Evolutionary conservation across 805 yeast species (phyloP).

Genomic region (Teunomyces funiuensis): DNA sequence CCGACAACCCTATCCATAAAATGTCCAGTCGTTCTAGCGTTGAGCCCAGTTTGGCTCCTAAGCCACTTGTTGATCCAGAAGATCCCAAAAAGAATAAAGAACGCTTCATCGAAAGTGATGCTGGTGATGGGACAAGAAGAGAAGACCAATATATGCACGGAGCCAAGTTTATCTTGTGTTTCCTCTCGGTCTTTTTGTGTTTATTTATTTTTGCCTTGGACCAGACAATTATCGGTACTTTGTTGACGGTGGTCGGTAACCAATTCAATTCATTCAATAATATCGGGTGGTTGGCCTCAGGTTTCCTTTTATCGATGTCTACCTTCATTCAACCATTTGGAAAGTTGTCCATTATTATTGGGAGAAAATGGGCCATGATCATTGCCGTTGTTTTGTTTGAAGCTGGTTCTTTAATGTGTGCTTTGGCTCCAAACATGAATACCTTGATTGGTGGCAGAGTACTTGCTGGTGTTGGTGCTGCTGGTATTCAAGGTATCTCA

Average conservation of each 20-base stretch:
- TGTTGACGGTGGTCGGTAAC: slow-evolving; percentile 35
- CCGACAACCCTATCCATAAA: too few species aligned
- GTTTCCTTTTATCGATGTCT: slow-evolving; percentile 35
- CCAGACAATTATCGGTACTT: slow-evolving; percentile 38
- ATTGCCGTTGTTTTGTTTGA: slow-evolving; percentile 27
- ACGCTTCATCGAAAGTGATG: slow-evolving; percentile 40
- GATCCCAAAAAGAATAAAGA: neutral
- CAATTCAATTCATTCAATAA: slow-evolving; percentile 33
- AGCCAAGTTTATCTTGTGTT: slow-evolving; percentile 21
- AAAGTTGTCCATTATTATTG: slow-evolving; percentile 35
- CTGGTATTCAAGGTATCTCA: slow-evolving; percentile 30
- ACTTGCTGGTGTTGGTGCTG: slow-evolving; percentile 38
- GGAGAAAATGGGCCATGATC: slow-evolving; percentile 32
- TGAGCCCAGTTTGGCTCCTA: too few species aligned
- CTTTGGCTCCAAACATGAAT: slow-evolving; percentile 35
- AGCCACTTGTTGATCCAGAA: neutral
- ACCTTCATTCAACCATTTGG: slow-evolving; percentile 39
- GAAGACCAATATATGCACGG: slow-evolving; percentile 40
- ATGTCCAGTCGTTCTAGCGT: neutral
- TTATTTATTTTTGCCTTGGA: slow-evolving; percentile 38
- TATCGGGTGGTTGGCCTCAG: slow-evolving; percentile 41
- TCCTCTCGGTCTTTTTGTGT: slow-evolving; percentile 28
- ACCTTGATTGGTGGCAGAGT: slow-evolving; percentile 43
- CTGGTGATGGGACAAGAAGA: slow-evolving; percentile 43
- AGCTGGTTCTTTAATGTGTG: slow-evolving; percentile 39